Evolutionary conservation across 805 yeast genomes (phyloP), one percentile per base, ranked within the genome.

Genomic region (Saturnispora mendoncae): DNA sequence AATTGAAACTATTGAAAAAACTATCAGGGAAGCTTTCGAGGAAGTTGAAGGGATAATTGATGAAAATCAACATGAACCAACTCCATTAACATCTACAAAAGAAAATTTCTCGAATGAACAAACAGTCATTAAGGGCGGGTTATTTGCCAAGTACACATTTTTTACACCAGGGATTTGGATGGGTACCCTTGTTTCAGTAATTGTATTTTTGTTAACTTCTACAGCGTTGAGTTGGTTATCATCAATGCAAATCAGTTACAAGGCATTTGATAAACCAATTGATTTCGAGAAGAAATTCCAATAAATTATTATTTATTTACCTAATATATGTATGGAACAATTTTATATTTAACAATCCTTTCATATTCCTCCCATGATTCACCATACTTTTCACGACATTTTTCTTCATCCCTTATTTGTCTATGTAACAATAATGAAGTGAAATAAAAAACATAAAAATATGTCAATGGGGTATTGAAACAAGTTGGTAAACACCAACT

Each of bases 401-500:
- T 88, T 38, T 80, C 82, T 55, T 90, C 97, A 62, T 92, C 98
- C 60, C 98, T 74, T 21, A 64, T 64, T 61, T 90, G 97, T 58
- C 98, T 78, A 60, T 92, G 97, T 26, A 92, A 57, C 48, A 92
- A 68, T 55, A 92, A 71, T 4, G 78, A 67, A 0, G 84, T 90
- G 64, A 92, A 92, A 62, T 85, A 92, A 17, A 81, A 56, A 29
- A 82, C 80, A 56, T 85, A 92, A 63, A 84, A 92, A 57, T 90
- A 92, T 0, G 97, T 85, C 53, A 90, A 66, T 4, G 85, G 81
- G 1, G 95, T 80, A 45, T 67, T 68, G 51, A 79, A 74, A 9
- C 95, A 95, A 2, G 97, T 85, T 8, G 95, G 80, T 48, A 92
- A 67, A 60, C 96, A 86, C 95, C 95, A 90, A 34, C 94, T 77